Evolutionary conservation across 192 early-diverging fungal genomes (phyloP).

Genomic region (Coemansia sp.): DNA sequence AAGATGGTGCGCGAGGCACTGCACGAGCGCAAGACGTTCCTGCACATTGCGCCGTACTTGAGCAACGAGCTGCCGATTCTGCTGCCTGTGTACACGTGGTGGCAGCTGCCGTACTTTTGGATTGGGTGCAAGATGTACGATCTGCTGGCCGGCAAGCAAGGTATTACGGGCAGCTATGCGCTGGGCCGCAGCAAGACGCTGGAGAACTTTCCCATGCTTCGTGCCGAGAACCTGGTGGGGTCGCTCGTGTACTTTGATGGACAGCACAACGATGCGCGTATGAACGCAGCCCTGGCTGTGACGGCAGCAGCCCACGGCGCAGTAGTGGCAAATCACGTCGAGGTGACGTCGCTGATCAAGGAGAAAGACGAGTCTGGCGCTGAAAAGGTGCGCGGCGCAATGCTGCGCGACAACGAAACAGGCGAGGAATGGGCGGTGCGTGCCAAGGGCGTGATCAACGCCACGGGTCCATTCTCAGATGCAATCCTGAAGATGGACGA

Average conservation of each 20-base stretch:
- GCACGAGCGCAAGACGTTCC: slow-evolving; percentile 90
- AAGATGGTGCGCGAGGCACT: slow-evolving; percentile 93
- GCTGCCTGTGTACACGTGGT: slow-evolving; percentile 93
- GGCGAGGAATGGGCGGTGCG: slow-evolving; percentile 84
- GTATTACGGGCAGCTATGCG: slow-evolving; percentile 79
- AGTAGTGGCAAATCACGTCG: slow-evolving; percentile 88
- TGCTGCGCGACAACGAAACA: slow-evolving; percentile 76
- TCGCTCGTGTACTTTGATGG: slow-evolving; percentile 97
- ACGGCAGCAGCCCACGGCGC: slow-evolving; percentile 91
- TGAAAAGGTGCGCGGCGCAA: slow-evolving; percentile 73
- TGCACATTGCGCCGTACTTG: slow-evolving; percentile 95
- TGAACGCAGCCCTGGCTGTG: slow-evolving; percentile 92
- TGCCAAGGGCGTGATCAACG: slow-evolving; percentile 94
- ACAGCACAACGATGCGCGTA: slow-evolving; percentile 95
- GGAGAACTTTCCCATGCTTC: slow-evolving; percentile 96
- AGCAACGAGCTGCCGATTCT: slow-evolving; percentile 91
- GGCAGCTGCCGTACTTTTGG: slow-evolving; percentile 98
- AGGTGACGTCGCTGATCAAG: slow-evolving; percentile 82
- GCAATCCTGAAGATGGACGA: slow-evolving; percentile 89
- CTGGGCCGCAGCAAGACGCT: slow-evolving; percentile 81
- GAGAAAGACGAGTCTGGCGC: slow-evolving; percentile 51
- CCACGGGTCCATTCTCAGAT: slow-evolving; percentile 76
- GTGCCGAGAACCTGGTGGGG: slow-evolving; percentile 82
- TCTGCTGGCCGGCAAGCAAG: slow-evolving; percentile 80
- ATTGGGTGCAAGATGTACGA: slow-evolving; percentile 92